Evolutionary conservation across 1,284 basidiomycete species (phyloP).

Genomic region (Blastosporella zonata): DNA sequence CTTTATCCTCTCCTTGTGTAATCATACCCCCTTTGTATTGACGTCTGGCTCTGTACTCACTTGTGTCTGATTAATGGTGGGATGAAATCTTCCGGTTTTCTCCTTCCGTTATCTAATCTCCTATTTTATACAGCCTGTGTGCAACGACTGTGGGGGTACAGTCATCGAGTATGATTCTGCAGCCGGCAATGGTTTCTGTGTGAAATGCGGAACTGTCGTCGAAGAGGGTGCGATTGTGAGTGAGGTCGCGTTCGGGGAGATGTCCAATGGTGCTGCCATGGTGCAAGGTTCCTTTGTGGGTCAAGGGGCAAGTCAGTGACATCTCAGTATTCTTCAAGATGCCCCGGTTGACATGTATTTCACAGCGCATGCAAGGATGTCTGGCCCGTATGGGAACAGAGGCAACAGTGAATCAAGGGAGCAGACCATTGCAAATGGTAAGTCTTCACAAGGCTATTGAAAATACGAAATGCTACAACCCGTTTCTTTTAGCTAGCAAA

Average conservation of each 20-base stretch:
- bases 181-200: conserved; percentile 82
- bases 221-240: conserved; percentile 95
- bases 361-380: conserved; percentile 75
- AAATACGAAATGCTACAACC: conserved; percentile 1
- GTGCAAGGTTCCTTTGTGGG: conserved; percentile 96
- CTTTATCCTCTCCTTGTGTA: conserved; percentile 17
- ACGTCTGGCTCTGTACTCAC: background rate
- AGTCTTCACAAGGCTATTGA: conserved; percentile 22
- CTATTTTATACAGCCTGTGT: conserved; percentile 35
- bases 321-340: background rate
- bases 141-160: conserved; percentile 73
- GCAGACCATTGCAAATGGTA: conserved; percentile 87
- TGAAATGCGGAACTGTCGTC: conserved; percentile 83
- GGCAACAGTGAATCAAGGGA: conserved; percentile 79
- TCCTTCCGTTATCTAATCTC: conserved; percentile 14
- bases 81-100: background rate
- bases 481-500: conserved; percentile 57
- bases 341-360: conserved; percentile 11
- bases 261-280: conserved; percentile 88
- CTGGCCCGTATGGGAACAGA: conserved; percentile 76
- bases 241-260: conserved; percentile 93
- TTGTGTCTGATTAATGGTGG: conserved; percentile 16
- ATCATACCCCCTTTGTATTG: conserved; percentile 15
- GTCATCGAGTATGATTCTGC: conserved; percentile 81
- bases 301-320: conserved; percentile 81